phyloP scores from a whole-genome alignment of 805 yeast species.

The Lachancea meyersii region DNA sequence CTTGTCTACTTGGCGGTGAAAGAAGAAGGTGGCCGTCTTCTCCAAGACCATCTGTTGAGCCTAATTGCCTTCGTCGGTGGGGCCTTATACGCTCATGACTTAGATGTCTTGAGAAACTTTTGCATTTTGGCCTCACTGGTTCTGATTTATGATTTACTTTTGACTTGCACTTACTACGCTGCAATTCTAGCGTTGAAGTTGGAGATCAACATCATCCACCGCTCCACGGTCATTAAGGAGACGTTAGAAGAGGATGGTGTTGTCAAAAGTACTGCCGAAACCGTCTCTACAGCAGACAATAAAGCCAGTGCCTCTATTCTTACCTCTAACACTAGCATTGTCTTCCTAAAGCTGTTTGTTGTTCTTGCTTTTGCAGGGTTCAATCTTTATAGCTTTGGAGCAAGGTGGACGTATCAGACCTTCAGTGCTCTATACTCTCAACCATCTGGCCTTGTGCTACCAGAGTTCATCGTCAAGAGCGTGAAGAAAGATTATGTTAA shows the following conservation, averaged over 20 bases:
- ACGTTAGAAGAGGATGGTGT: constrained; percentile 93
- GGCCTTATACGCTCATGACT: constrained; percentile 53
- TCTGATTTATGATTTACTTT: constrained; percentile 60
- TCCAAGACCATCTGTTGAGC: constrained; percentile 73
- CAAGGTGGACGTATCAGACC: constrained; percentile 60
- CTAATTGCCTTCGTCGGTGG: constrained; percentile 65
- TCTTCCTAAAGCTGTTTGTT: constrained; percentile 54
- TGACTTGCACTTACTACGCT: constrained; percentile 74
- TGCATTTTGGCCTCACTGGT: constrained; percentile 69
- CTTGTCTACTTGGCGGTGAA: constrained; percentile 34
- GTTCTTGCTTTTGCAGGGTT: constrained; percentile 53
- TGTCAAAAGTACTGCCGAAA: constrained; percentile 62
- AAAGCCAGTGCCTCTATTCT: constrained; percentile 19
- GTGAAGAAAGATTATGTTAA: constrained; percentile 32
- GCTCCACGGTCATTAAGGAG: constrained; percentile 67
- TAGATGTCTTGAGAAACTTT: constrained; percentile 74
- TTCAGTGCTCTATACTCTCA: constrained; percentile 25
- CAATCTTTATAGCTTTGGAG: constrained; percentile 63
- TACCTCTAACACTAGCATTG: constrained; percentile 39
- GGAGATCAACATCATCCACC: constrained; percentile 80
- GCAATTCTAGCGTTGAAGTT: constrained; percentile 82
- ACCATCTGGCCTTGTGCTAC: constrained; percentile 38
- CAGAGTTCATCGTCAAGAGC: constrained; percentile 33
- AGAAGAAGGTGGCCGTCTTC: constrained; percentile 34
- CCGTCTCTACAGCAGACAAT: constrained; percentile 42